Conservation (phyloP, 257 asterid species). For the Solanum infundibuliforme region DNA sequence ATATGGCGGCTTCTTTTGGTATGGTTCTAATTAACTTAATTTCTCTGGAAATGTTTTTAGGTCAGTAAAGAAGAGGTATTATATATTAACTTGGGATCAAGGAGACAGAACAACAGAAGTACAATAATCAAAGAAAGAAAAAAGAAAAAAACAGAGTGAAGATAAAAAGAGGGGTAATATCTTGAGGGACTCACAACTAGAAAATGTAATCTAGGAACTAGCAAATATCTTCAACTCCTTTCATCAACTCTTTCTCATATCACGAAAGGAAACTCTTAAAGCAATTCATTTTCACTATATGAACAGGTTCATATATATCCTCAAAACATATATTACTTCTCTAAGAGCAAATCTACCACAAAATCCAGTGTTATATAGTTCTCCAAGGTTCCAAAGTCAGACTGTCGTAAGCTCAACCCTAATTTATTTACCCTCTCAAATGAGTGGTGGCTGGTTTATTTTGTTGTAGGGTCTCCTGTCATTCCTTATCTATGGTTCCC, state of each 20-base stretch:
- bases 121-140: background rate
- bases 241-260: background rate
- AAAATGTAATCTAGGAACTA: background rate
- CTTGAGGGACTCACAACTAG: background rate
- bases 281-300: background rate
- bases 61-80: background rate
- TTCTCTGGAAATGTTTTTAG: background rate
- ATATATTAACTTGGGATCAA: background rate
- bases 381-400: background rate
- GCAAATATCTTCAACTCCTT: background rate
- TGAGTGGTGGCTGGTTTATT: background rate
- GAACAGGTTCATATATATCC: background rate
- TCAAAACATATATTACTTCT: background rate
- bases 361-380: background rate
- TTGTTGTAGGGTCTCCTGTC: background rate
- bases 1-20: conserved; percentile 99
- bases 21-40: conserved; percentile 9
- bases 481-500: background rate
- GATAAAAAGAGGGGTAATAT: background rate
- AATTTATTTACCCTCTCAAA: background rate
- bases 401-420: background rate
- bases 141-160: background rate
- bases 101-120: background rate
- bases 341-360: background rate
- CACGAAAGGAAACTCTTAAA: background rate